Evolutionary conservation across 2,329 filamentous ascomycete genomes (phyloP), one percentile per base, ranked within the genome.

Genomic region (Paraconiothyrium sp.): DNA sequence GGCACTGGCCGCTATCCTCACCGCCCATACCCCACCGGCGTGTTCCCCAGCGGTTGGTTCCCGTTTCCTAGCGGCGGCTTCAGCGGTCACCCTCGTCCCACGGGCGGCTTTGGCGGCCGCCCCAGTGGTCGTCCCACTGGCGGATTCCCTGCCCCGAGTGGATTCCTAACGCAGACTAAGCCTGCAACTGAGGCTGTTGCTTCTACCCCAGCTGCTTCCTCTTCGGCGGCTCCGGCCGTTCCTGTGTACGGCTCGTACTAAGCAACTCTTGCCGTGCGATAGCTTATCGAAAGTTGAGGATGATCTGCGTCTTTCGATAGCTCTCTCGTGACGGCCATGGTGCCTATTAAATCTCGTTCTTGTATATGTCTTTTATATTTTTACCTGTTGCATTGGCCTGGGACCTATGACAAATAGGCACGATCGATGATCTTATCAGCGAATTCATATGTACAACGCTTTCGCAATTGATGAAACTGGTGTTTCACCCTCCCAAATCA

Each of bases 1-100:
- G 39, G 39, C 39, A 44, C 52, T 13, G 52, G 52, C 24, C 52
- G 52, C 20, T 39, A 27, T 22, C 52, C 39, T 44, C 52, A 55
- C 30, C 39, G 24, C 7, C 52, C 52, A 32, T 24, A 55, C 39
- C 52, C 52, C 16, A 55, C 52, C 34, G 52, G 52, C 9, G 13
- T 3, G 1, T 30, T 30, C 37, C 50, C 50, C 4, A 54, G 50
- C 24, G 24, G 52, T 10, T 32, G 35, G 51, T 30, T 32, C n/a
- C 37, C 35, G 6, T 43, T 20, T 24, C 35, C 35, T 11, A 43
- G 51, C 9, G 46, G 46, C 24, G 52, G 52, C 9, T 55, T 55
- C 30, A 9, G 52, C 10, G 37, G 37, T 10, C 52, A 39, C 14
- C 52, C 52, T 24, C 51, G 35, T 43, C 51, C 51, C 14, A 44